Evolutionary conservation across 2,329 filamentous ascomycete species (phyloP).

Genomic region (Colletotrichum magnum): DNA sequence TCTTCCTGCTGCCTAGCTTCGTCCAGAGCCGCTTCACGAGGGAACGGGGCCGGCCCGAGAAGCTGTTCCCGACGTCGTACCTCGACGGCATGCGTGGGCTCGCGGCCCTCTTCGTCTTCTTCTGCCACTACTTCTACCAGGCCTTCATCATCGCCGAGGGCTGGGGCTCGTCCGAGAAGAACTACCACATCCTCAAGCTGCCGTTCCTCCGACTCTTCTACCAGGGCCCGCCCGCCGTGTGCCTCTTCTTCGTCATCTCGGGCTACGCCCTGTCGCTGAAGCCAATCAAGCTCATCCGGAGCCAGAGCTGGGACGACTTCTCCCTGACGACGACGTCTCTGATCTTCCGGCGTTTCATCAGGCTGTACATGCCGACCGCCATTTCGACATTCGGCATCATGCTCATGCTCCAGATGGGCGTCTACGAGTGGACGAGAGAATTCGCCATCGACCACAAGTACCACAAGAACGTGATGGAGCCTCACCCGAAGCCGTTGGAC

Average conservation of each 20-base stretch:
- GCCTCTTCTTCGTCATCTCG: slow-evolving; percentile 74
- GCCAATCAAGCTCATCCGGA: slow-evolving; percentile 62
- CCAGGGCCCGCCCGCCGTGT: slow-evolving; percentile 70
- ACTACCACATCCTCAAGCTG: slow-evolving; percentile 64
- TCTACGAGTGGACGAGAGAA: slow-evolving; percentile 63
- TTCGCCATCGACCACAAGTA: slow-evolving; percentile 60
- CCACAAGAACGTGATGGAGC: slow-evolving; percentile 64
- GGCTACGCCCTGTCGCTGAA: slow-evolving; percentile 72
- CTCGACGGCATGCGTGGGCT: slow-evolving; percentile 71
- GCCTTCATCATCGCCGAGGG: slow-evolving; percentile 66
- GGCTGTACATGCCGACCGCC: slow-evolving; percentile 66
- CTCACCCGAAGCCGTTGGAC: slow-evolving; percentile 58
- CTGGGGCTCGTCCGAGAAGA: slow-evolving; percentile 60
- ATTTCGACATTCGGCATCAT: slow-evolving; percentile 65
- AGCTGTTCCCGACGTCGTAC: slow-evolving; percentile 67
- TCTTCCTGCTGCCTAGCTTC: slow-evolving; percentile 69
- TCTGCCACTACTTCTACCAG: slow-evolving; percentile 70
- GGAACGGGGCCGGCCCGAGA: slow-evolving; percentile 56
- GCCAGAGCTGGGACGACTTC: slow-evolving; percentile 55
- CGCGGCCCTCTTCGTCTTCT: slow-evolving; percentile 69
- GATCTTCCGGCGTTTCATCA: slow-evolving; percentile 65
- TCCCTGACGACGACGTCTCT: slow-evolving; percentile 63
- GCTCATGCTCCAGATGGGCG: slow-evolving; percentile 59
- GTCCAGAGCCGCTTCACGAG: slow-evolving; percentile 60
- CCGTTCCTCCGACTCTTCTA: slow-evolving; percentile 69